Conservation (phyloP, 2,329 filamentous ascomycete genomes). For the Ophiosphaerella narmari region DNA sequence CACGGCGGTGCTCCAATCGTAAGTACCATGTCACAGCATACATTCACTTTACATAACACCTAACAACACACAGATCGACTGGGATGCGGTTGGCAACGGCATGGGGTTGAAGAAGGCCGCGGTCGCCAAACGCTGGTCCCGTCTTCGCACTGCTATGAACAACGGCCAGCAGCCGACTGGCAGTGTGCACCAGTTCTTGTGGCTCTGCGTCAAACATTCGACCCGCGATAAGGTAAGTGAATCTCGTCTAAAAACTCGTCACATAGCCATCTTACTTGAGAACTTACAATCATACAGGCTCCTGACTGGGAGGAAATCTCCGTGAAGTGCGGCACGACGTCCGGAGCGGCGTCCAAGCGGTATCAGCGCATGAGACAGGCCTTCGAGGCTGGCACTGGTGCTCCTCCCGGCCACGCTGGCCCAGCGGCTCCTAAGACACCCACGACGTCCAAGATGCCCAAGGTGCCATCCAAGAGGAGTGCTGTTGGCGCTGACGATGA, state of each 20-base stretch:
- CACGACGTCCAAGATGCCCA: not conserved
- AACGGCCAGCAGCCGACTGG: conserved; percentile 18
- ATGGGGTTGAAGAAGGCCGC: conserved; percentile 35
- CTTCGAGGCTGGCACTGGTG: conserved; percentile 24
- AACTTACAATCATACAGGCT: conserved; percentile 4
- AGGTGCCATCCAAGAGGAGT: conserved; percentile 8
- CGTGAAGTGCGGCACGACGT: conserved; percentile 28
- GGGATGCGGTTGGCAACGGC: conserved; percentile 24
- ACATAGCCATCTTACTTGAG: not conserved
- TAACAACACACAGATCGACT: conserved; percentile 36
- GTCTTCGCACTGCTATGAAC: conserved; percentile 34
- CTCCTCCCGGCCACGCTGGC: conserved; percentile 2
- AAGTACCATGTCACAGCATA: conserved; percentile 3
- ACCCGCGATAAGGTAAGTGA: conserved; percentile 25
- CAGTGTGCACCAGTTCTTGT: conserved; percentile 30
- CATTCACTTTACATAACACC: not conserved
- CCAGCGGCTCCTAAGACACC: not conserved
- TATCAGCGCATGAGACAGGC: conserved; percentile 39
- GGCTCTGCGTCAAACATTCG: conserved; percentile 36
- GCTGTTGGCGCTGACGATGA: not conserved
- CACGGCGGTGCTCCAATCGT: conserved; percentile 26
- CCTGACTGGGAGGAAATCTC: conserved; percentile 39
- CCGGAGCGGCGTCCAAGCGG: conserved; percentile 39
- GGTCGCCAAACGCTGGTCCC: conserved; percentile 39
- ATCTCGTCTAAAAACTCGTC: not conserved